Conservation (phyloP, 2,329 filamentous ascomycete genomes). For the Penicillium crustosum region DNA sequence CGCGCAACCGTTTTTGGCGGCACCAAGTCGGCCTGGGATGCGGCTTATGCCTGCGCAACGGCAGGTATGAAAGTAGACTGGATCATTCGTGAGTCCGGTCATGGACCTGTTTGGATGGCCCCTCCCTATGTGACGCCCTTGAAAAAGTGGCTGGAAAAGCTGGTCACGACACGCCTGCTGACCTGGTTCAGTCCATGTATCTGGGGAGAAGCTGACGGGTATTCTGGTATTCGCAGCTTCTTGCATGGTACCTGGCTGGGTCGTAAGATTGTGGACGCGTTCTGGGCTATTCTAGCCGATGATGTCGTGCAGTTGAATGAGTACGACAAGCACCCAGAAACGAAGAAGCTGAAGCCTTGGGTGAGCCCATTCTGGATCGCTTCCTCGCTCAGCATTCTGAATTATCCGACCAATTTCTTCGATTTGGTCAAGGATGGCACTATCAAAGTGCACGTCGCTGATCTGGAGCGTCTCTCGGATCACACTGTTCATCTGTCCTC, state of each 20-base stretch:
- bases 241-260: constrained; percentile 56
- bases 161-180: constrained; percentile 65
- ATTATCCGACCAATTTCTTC: constrained; percentile 60
- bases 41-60: constrained; percentile 58
- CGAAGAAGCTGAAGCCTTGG: constrained; percentile 49
- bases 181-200: constrained; percentile 75
- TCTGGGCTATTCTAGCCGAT: constrained; percentile 54
- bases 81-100: constrained; percentile 45
- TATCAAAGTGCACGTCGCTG: constrained; percentile 57
- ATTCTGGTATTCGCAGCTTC: constrained; percentile 44
- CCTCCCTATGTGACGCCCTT: constrained; percentile 61
- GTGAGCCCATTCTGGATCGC: constrained; percentile 54
- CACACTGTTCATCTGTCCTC: constrained; percentile 50
- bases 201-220: constrained; percentile 66
- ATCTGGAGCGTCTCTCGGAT: constrained; percentile 52
- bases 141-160: constrained; percentile 67
- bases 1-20: constrained; percentile 56
- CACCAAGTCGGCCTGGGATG: constrained; percentile 65
- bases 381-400: constrained; percentile 59
- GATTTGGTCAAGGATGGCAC: constrained; percentile 54
- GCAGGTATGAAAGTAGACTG: constrained; percentile 51
- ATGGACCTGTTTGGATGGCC: constrained; percentile 44
- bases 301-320: constrained; percentile 51
- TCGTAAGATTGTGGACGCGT: constrained; percentile 49
- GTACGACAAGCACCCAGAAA: constrained; percentile 48